Evolutionary conservation across 129 eudicot genomes (phyloP).

Genomic region (Calendula officinalis): DNA sequence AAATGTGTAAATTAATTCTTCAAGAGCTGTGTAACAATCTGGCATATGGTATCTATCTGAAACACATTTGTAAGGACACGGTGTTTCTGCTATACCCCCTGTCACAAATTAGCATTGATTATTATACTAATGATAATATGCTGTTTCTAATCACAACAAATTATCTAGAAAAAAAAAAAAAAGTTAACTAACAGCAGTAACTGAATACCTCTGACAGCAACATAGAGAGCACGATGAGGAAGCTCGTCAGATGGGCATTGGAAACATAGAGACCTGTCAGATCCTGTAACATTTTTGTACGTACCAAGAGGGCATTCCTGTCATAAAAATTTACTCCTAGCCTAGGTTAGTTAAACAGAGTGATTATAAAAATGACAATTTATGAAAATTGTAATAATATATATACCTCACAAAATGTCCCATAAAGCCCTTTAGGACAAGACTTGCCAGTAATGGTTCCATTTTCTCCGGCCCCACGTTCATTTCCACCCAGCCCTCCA

Average conservation of each 20-base stretch:
- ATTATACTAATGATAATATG: not conserved
- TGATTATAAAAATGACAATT: not conserved
- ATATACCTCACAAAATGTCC: constrained; percentile 72
- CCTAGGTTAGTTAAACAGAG: too few species aligned
- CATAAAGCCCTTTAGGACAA: constrained; percentile 89
- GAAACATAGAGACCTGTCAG: constrained; percentile 68
- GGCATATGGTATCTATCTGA: constrained; percentile 96
- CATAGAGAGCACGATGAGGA: constrained; percentile 78
- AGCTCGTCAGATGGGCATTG: constrained; percentile 74
- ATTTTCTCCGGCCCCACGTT: constrained; percentile 51
- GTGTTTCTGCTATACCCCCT: constrained; percentile 89
- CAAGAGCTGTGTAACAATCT: constrained; percentile 92
- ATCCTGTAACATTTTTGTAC: constrained; percentile 84
- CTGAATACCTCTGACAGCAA: constrained; percentile 70
- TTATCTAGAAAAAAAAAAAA: not conserved
- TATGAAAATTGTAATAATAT: not conserved
- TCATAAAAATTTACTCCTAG: constrained; percentile 13
- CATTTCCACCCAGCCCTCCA: constrained; percentile 64
- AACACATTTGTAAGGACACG: constrained; percentile 91
- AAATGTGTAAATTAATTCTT: constrained; percentile 86
- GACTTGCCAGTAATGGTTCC: constrained; percentile 75
- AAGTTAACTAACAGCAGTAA: not conserved
- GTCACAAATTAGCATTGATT: not conserved
- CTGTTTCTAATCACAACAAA: not conserved
- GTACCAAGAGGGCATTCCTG: constrained; percentile 99